Conservation (phyloP, 2,329 filamentous ascomycete genomes). For the Aspergillus niger region DNA sequence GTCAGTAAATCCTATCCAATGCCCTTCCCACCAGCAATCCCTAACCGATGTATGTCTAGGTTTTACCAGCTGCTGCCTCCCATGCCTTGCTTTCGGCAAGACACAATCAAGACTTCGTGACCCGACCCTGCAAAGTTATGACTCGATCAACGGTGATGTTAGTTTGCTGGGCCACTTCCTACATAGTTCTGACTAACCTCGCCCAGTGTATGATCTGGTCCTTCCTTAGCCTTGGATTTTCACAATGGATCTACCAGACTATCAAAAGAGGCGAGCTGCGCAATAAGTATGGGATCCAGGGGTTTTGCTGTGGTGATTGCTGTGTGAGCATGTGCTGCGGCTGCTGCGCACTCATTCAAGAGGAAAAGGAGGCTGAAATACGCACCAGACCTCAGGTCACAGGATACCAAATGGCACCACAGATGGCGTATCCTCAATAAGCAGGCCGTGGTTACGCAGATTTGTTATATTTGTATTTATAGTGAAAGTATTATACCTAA, state of each 20-base stretch:
- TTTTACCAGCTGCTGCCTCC: constrained; percentile 20
- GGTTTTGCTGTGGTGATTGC: constrained; percentile 23
- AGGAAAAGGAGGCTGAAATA: constrained; percentile 25
- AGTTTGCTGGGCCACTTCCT: neutral
- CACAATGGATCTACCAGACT: constrained; percentile 25
- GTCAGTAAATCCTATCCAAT: constrained; percentile 6
- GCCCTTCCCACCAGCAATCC: neutral
- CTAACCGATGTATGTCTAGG: neutral
- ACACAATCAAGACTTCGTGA: constrained; percentile 17
- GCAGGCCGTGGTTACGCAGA: neutral
- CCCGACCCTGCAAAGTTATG: constrained; percentile 10
- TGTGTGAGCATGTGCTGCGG: constrained; percentile 19
- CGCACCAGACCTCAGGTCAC: constrained; percentile 17
- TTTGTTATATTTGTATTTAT: too few species aligned
- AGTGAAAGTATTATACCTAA: too few species aligned
- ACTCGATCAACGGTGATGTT: constrained; percentile 16
- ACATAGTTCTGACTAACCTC: neutral
- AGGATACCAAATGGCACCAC: constrained; percentile 12
- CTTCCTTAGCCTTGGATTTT: constrained; percentile 14
- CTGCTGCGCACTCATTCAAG: constrained; percentile 25
- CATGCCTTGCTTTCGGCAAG: constrained; percentile 23
- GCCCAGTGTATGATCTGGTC: constrained; percentile 18
- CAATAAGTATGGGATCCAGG: constrained; percentile 18
- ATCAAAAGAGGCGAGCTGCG: constrained; percentile 21
- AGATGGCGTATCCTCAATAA: constrained; percentile 14